Evolutionary conservation across 1,284 basidiomycete species (phyloP).

Genomic region (Puccinia polysora): DNA sequence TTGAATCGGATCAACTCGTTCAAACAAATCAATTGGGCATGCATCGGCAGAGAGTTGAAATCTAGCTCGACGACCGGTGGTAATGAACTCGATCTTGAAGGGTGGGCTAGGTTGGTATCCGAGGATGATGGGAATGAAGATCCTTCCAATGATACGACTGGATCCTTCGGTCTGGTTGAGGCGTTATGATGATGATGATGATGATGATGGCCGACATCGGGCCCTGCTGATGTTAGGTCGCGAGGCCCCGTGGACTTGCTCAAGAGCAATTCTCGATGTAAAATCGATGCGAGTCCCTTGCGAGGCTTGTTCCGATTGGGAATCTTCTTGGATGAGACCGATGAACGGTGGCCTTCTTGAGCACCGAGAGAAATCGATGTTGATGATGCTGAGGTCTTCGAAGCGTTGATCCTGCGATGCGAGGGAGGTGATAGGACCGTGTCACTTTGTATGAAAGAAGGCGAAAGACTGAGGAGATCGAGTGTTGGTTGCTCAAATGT

Average conservation of each 20-base stretch:
- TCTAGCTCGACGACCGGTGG: slow-evolving; percentile 32
- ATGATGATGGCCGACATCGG: not conserved
- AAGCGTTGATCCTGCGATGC: not conserved
- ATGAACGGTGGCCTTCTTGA: not conserved
- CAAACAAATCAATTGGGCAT: slow-evolving; percentile 37
- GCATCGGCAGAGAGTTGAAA: slow-evolving; percentile 39
- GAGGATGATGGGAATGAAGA: not conserved
- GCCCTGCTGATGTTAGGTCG: slow-evolving; percentile 4
- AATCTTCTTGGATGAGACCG: slow-evolving; percentile 12
- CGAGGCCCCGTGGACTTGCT: not conserved
- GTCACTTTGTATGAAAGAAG: not conserved
- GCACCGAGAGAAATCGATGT: not conserved
- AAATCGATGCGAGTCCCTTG: slow-evolving; percentile 11
- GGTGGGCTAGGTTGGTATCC: not conserved
- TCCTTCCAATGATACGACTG: not conserved
- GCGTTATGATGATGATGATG: not conserved
- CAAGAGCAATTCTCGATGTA: slow-evolving; percentile 6
- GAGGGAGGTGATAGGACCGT: not conserved
- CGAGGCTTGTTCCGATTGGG: not conserved
- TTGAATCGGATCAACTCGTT: slow-evolving; percentile 34
- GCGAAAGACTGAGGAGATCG: slow-evolving; percentile 24
- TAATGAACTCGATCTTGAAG: not conserved
- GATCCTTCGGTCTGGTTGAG: too few species aligned
- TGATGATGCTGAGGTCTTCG: not conserved
- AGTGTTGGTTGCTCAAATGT: slow-evolving; percentile 38